A percentile compares a stretch with the other conserved stretches of the same genome.
Conservation (phyloP, 2,329 filamentous ascomycete genomes). For the Colletotrichum spaethianum region DNA sequence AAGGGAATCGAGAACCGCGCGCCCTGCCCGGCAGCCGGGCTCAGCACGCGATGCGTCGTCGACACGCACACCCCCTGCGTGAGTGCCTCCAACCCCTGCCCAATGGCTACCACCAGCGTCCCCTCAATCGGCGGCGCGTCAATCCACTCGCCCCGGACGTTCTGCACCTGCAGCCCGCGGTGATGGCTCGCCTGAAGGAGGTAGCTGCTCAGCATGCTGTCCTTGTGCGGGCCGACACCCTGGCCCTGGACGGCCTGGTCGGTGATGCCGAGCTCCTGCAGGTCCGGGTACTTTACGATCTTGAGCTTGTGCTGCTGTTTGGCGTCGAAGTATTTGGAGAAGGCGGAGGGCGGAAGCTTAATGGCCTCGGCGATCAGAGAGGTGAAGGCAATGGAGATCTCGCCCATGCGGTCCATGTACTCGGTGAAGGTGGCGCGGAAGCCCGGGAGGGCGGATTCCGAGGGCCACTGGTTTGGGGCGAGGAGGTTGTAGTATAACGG, state of each 20-base stretch:
- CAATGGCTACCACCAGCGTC: constrained; percentile 89
- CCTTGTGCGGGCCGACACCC: constrained; percentile 85
- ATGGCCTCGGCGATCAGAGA: constrained; percentile 89
- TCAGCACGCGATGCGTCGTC: constrained; percentile 88
- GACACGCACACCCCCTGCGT: constrained; percentile 86
- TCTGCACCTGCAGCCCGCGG: constrained; percentile 85
- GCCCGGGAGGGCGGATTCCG: constrained; percentile 70
- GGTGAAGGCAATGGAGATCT: constrained; percentile 81
- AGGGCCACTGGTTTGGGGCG: constrained; percentile 87
- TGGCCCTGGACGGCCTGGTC: constrained; percentile 60
- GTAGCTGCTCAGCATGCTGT: constrained; percentile 87
- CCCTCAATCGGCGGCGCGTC: constrained; percentile 82
- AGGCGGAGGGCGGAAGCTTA: constrained; percentile 76
- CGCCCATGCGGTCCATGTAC: constrained; percentile 83
- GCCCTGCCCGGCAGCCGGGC: constrained; percentile 77
- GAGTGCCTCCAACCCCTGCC: constrained; percentile 88
- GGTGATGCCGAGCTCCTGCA: constrained; percentile 67
- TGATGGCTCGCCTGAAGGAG: constrained; percentile 85
- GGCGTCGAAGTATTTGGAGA: constrained; percentile 84
- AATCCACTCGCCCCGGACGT: constrained; percentile 83
- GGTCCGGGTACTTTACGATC: constrained; percentile 88
- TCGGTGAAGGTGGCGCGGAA: constrained; percentile 80
- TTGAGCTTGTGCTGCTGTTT: constrained; percentile 89
- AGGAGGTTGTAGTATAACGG: constrained; percentile 83
- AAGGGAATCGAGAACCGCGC: constrained; percentile 87